Conservation (phyloP, 2,329 filamentous ascomycete species). For the Xylariomycetidae sp. region DNA sequence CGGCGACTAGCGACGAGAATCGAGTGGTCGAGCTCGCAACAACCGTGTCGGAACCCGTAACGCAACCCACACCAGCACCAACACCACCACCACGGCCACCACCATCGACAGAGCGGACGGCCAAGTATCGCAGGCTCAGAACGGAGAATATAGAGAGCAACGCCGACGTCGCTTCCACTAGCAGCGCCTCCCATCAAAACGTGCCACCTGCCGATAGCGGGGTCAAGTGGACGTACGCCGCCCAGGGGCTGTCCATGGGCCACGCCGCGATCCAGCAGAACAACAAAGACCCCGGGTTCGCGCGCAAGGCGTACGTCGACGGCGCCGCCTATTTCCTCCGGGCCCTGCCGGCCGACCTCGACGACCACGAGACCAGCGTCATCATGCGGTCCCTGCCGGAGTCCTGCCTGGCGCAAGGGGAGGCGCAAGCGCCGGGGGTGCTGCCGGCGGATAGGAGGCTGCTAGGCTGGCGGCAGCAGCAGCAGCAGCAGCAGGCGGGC, state of each 20-base stretch:
- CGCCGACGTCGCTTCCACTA: slow-evolving; percentile 5
- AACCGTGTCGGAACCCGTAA: too few relatives aligned
- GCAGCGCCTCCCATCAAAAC: slow-evolving; percentile 2
- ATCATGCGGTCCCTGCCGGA: slow-evolving; percentile 48
- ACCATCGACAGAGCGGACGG: too few relatives aligned
- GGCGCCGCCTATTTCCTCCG: slow-evolving; percentile 60
- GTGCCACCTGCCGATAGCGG: too few relatives aligned
- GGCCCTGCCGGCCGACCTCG: slow-evolving; percentile 55
- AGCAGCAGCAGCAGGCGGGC: not conserved
- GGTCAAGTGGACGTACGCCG: slow-evolving; percentile 25
- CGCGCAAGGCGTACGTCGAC: slow-evolving; percentile 60
- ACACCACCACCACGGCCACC: too few relatives aligned
- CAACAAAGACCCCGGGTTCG: slow-evolving; percentile 38
- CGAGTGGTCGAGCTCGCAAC: slow-evolving; percentile 2
- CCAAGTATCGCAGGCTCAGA: too few relatives aligned
- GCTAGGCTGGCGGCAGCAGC: slow-evolving; percentile 12
- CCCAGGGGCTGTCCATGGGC: slow-evolving; percentile 18
- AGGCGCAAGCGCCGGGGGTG: slow-evolving; percentile 3
- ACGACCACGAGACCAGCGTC: slow-evolving; percentile 46
- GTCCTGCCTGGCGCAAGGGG: slow-evolving; percentile 12
- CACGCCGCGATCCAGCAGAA: slow-evolving; percentile 23
- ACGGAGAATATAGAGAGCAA: slow-evolving; percentile 2
- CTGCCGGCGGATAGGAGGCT: not conserved
- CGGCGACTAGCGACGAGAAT: slow-evolving; percentile 10
- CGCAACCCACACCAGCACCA: too few relatives aligned